phyloP scores from a whole-genome alignment of 768 basidiomycete species.

The Favolaschia claudopus region DNA sequence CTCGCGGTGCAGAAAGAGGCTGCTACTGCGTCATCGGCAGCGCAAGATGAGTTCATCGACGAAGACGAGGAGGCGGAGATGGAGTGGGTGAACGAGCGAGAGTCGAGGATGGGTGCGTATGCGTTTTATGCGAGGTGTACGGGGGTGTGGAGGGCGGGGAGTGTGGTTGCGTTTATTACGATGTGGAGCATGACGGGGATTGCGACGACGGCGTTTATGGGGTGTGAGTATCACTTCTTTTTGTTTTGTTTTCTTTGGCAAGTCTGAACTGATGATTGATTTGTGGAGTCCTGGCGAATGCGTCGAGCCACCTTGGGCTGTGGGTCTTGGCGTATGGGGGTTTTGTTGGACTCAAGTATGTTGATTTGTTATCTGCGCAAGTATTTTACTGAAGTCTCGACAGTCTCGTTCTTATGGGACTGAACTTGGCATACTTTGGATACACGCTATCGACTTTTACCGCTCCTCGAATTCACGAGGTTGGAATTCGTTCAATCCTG shows the following conservation, averaged over 20 bases:
- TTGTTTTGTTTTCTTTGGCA: neutral
- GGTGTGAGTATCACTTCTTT: neutral
- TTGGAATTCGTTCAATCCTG: neutral
- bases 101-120: slow-evolving; percentile 6
- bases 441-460: slow-evolving; percentile 5
- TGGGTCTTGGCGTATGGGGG: slow-evolving; percentile 18
- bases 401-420: slow-evolving; percentile 5
- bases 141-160: neutral
- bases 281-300: slow-evolving; percentile 7
- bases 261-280: too few species aligned
- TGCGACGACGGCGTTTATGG: slow-evolving; percentile 5
- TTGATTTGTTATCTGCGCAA: neutral
- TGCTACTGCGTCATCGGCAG: slow-evolving; percentile 3
- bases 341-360: slow-evolving; percentile 6
- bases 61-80: slow-evolving; percentile 17
- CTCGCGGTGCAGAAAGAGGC: neutral
- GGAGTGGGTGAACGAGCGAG: slow-evolving; percentile 3
- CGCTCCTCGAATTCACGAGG: slow-evolving; percentile 13
- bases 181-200: slow-evolving; percentile 2
- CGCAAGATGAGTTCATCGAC: slow-evolving; percentile 3
- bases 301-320: slow-evolving; percentile 12
- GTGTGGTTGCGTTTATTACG: slow-evolving; percentile 2
- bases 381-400: neutral
- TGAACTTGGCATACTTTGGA: neutral
- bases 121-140: slow-evolving; percentile 15